Evolutionary conservation across 345 rosid species (phyloP).

Genomic region (Syzygium oleosum): DNA sequence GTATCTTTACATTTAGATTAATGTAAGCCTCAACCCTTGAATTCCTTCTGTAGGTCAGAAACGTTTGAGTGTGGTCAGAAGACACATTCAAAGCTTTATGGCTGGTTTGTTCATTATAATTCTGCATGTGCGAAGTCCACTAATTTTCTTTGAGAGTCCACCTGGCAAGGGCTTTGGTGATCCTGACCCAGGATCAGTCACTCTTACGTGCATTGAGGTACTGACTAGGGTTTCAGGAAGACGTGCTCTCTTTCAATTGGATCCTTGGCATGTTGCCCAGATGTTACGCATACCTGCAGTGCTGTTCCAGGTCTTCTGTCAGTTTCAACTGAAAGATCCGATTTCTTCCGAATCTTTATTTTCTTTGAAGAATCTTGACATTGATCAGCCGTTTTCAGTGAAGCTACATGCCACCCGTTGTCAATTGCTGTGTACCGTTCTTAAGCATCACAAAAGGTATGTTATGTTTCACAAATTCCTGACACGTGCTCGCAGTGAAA

Average conservation of each 20-base stretch:
- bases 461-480: neutral
- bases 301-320: conserved; percentile 45
- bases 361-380: conserved; percentile 13
- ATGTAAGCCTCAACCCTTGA: neutral
- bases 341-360: conserved; percentile 8
- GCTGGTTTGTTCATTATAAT: conserved; percentile 68
- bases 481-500: neutral
- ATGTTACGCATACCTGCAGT: conserved; percentile 59
- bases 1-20: neutral
- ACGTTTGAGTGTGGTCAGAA: conserved; percentile 48
- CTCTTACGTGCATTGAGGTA: conserved; percentile 87
- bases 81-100: conserved; percentile 51
- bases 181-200: conserved; percentile 80
- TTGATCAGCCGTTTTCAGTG: conserved; percentile 50
- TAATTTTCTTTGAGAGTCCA: conserved; percentile 29
- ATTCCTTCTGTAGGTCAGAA: conserved; percentile 49
- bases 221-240: conserved; percentile 73
- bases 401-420: conserved; percentile 59
- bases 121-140: conserved; percentile 74
- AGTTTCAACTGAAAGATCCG: conserved; percentile 21
- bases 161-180: conserved; percentile 11
- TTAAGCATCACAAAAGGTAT: conserved; percentile 83
- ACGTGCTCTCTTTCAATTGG: conserved; percentile 53
- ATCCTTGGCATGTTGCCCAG: conserved; percentile 70
- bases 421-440: conserved; percentile 53